Conservation (phyloP, 257 asterid species). For the Primulina tabacum region DNA sequence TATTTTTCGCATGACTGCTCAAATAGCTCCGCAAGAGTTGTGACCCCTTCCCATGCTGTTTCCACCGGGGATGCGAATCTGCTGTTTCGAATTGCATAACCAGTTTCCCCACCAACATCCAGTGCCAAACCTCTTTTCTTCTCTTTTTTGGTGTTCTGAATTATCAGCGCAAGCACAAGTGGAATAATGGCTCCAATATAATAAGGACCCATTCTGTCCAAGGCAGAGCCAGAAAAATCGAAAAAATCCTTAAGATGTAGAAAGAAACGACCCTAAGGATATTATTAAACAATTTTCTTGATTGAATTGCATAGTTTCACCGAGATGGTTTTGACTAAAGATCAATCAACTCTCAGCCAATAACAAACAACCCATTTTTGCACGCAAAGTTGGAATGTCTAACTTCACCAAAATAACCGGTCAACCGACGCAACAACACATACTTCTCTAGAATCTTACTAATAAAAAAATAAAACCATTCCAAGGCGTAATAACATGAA, state of each 20-base stretch:
- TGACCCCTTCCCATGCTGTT: slow-evolving; percentile 91
- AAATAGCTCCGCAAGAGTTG: slow-evolving; percentile 92
- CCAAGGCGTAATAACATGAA: neutral
- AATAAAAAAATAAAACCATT: slow-evolving; percentile 6
- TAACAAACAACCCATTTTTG: slow-evolving; percentile 5
- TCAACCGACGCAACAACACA: slow-evolving; percentile 8
- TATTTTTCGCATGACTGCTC: slow-evolving; percentile 69
- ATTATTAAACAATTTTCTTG: neutral
- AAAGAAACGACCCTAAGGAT: slow-evolving; percentile 18
- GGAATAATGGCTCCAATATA: slow-evolving; percentile 71
- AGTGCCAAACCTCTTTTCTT: slow-evolving; percentile 73
- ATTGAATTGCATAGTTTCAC: slow-evolving; percentile 17
- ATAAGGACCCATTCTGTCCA: slow-evolving; percentile 64
- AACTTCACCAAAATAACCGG: neutral
- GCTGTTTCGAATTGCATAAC: slow-evolving; percentile 64
- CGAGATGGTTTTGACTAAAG: slow-evolving; percentile 19
- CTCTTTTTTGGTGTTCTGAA: slow-evolving; percentile 55
- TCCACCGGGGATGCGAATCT: slow-evolving; percentile 69
- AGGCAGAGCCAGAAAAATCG: neutral
- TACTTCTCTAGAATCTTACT: neutral
- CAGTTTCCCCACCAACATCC: slow-evolving; percentile 78
- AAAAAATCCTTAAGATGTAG: slow-evolving; percentile 14
- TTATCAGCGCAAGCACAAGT: slow-evolving; percentile 57
- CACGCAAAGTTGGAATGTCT: slow-evolving; percentile 1
- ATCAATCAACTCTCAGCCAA: slow-evolving; percentile 20